Percentiles rank a stretch among this genome's conserved stretches.
Conservation (phyloP, 192 early-diverging fungal species). For the Entomortierella parvispora region DNA sequence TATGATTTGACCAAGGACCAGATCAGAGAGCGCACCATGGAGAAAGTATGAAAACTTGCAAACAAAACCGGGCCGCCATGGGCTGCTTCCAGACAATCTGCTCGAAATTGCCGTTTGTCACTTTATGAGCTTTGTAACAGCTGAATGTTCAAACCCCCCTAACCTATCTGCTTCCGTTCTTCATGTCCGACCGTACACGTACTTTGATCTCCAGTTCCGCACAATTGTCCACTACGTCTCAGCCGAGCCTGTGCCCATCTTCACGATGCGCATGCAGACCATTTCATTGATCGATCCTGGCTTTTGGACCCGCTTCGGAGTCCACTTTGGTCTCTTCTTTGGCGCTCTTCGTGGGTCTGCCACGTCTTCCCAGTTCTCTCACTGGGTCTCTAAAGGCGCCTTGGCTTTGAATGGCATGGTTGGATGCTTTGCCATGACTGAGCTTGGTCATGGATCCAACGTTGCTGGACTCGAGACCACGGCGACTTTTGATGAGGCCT, state of each 20-base stretch:
- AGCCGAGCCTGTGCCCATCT: constrained; percentile 69
- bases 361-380: constrained; percentile 81
- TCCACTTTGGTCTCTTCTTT: constrained; percentile 90
- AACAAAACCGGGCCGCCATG: no score
- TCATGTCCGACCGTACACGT: no score
- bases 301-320: constrained; percentile 58
- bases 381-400: constrained; percentile 86
- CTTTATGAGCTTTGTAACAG: neutral
- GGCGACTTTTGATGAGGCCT: constrained; percentile 78
- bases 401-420: constrained; percentile 80
- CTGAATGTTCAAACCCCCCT: no score
- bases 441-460: constrained; percentile 81
- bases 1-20: constrained; percentile 79
- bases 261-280: constrained; percentile 78
- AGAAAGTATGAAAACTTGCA: constrained; percentile 63
- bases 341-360: constrained; percentile 85
- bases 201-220: constrained; percentile 44
- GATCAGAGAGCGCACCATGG: constrained; percentile 87
- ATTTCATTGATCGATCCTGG: constrained; percentile 82
- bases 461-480: constrained; percentile 91
- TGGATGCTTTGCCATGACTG: constrained; percentile 95
- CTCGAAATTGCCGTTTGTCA: neutral
- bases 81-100: no score
- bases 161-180: neutral
- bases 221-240: constrained; percentile 72